Conservation (phyloP, 1,284 basidiomycete genomes). For the Calocybe gambosa region DNA sequence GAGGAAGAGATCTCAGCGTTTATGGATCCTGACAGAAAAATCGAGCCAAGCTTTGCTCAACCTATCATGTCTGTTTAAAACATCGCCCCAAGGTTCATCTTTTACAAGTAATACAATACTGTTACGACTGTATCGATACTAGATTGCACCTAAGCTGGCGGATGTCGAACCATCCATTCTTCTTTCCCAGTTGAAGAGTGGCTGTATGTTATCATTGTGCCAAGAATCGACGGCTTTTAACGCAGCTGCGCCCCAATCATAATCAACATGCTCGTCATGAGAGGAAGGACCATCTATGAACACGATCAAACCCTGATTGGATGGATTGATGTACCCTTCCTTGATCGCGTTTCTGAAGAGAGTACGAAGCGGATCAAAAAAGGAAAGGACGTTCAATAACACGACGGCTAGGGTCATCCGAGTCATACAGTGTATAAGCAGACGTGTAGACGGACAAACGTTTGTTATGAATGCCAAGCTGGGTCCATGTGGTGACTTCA, state of each 20-base stretch:
- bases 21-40: slow-evolving; percentile 83
- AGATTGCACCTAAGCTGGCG: slow-evolving; percentile 8
- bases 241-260: slow-evolving; percentile 75
- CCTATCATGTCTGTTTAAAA: slow-evolving; percentile 3
- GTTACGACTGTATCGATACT: background rate
- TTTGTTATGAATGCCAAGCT: slow-evolving; percentile 85
- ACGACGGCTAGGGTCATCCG: slow-evolving; percentile 54
- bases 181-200: slow-evolving; percentile 41
- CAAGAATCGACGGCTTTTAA: slow-evolving; percentile 63
- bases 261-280: slow-evolving; percentile 46
- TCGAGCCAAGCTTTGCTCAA: slow-evolving; percentile 48
- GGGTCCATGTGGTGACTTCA: slow-evolving; percentile 89
- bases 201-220: slow-evolving; percentile 31
- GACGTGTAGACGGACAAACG: slow-evolving; percentile 39
- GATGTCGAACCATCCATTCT: slow-evolving; percentile 24
- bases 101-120: too few relatives aligned
- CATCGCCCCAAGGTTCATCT: background rate
- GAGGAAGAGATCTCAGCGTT: slow-evolving; percentile 75
- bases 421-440: background rate
- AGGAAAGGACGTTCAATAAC: slow-evolving; percentile 76
- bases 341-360: slow-evolving; percentile 63
- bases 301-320: slow-evolving; percentile 54
- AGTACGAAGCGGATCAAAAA: slow-evolving; percentile 73
- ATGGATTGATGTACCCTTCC: slow-evolving; percentile 70
- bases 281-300: slow-evolving; percentile 71